Evolutionary conservation across 2,329 filamentous ascomycete species (phyloP).

Genomic region (Trichoderma sp.): DNA sequence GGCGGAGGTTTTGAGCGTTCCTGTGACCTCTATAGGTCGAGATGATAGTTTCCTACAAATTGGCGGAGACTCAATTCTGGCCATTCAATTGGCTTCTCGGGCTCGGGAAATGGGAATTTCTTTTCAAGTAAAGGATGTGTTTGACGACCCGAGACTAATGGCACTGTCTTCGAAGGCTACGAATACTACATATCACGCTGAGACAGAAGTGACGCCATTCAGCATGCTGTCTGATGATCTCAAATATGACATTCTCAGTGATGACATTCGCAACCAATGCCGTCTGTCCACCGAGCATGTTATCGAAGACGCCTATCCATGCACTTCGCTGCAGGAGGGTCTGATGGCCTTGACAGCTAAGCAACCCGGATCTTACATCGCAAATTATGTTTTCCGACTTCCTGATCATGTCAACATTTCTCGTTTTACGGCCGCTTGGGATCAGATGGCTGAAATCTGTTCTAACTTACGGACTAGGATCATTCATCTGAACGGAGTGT

Average conservation of each 20-base stretch:
- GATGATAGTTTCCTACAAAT: constrained; percentile 21
- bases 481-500: not conserved
- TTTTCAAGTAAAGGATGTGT: not conserved
- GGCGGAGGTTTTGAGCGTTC: constrained; percentile 32
- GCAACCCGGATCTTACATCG: constrained; percentile 18
- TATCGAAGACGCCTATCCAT: constrained; percentile 21
- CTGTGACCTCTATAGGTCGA: constrained; percentile 28
- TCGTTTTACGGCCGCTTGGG: constrained; percentile 21
- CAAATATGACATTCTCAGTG: not conserved
- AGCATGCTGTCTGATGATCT: not conserved
- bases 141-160: not conserved
- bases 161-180: not conserved
- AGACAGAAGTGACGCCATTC: not conserved
- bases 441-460: not conserved
- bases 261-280: not conserved
- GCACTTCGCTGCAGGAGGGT: constrained; percentile 21
- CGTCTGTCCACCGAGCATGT: not conserved
- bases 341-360: constrained; percentile 20
- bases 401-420: not conserved
- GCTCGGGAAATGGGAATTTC: constrained; percentile 29
- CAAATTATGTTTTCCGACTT: not conserved
- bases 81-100: constrained; percentile 43
- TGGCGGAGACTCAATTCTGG: constrained; percentile 44
- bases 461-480: constrained; percentile 22
- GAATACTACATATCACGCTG: not conserved